Conservation (phyloP, 177 flowering plant genomes). For the Telopea speciosissima region DNA sequence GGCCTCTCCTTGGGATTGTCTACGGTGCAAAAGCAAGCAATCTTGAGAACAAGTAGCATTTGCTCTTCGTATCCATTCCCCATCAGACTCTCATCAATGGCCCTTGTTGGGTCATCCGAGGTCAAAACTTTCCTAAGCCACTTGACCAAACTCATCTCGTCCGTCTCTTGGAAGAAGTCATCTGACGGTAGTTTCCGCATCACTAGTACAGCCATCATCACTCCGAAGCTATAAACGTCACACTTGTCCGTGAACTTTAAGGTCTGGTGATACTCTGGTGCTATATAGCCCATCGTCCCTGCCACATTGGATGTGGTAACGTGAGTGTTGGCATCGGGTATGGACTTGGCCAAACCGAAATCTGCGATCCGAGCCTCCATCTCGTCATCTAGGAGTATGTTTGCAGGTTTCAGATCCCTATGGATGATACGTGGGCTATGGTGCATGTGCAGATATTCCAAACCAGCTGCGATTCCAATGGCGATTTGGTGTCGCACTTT, state of each 20-base stretch:
- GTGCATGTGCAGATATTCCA: constrained; percentile 71
- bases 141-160: constrained; percentile 67
- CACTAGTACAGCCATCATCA: constrained; percentile 46
- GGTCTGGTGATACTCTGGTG: constrained; percentile 29
- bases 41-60: constrained; percentile 75
- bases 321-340: constrained; percentile 73
- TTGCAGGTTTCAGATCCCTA: constrained; percentile 46
- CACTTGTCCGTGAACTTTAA: constrained; percentile 73
- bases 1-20: constrained; percentile 87
- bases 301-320: constrained; percentile 69
- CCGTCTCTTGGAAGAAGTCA: constrained; percentile 58
- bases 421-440: constrained; percentile 64
- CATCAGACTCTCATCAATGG: constrained; percentile 56
- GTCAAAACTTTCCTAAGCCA: constrained; percentile 83
- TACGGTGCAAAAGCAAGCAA: constrained; percentile 51
- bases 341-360: constrained; percentile 83
- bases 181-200: constrained; percentile 76
- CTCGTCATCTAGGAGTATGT: constrained; percentile 69
- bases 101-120: constrained; percentile 61
- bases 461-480: constrained; percentile 68
- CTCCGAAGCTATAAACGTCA: constrained; percentile 70
- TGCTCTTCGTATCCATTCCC: constrained; percentile 78
- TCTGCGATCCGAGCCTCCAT: constrained; percentile 89
- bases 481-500: constrained; percentile 47
- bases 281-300: constrained; percentile 59